Evolutionary conservation across 2,329 filamentous ascomycete genomes (phyloP).

Genomic region (Cladosporium sp.): DNA sequence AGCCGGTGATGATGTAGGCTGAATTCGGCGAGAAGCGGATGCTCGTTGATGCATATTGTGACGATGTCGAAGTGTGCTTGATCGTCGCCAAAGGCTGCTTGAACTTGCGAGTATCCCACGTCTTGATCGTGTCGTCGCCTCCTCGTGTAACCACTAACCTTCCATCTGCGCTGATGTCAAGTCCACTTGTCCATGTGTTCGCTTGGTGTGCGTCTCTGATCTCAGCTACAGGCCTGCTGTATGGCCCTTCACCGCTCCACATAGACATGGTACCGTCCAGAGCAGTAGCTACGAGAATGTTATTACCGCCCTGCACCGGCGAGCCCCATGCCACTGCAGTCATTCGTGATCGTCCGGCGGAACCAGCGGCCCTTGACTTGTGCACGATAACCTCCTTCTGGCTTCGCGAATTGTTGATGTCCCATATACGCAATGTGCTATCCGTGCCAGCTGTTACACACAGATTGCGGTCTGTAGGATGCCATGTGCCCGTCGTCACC

Average conservation of each 20-base stretch:
- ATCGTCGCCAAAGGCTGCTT: constrained; percentile 82
- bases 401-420: constrained; percentile 83
- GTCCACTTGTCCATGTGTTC: constrained; percentile 86
- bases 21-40: constrained; percentile 87
- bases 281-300: constrained; percentile 76
- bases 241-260: constrained; percentile 88
- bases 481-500: constrained; percentile 86
- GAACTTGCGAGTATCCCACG: constrained; percentile 97
- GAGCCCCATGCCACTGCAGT: constrained; percentile 87
- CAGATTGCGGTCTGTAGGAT: constrained; percentile 78
- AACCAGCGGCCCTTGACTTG: constrained; percentile 86
- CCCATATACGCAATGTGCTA: constrained; percentile 95
- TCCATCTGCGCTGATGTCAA: constrained; percentile 89
- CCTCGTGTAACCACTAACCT: constrained; percentile 87
- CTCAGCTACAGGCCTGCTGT: constrained; percentile 76
- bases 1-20: constrained; percentile 85
- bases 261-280: constrained; percentile 88
- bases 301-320: constrained; percentile 72
- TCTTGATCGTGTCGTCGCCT: constrained; percentile 87
- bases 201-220: constrained; percentile 78
- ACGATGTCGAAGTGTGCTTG: constrained; percentile 77
- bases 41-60: constrained; percentile 79
- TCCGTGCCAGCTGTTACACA: constrained; percentile 92
- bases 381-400: constrained; percentile 95
- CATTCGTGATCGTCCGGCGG: constrained; percentile 89